A percentile compares a stretch with the other conserved stretches of the same genome.
Evolutionary conservation across 1,139 yeast species (phyloP).

Genomic region (Saccharomycopsis crataegensis): DNA sequence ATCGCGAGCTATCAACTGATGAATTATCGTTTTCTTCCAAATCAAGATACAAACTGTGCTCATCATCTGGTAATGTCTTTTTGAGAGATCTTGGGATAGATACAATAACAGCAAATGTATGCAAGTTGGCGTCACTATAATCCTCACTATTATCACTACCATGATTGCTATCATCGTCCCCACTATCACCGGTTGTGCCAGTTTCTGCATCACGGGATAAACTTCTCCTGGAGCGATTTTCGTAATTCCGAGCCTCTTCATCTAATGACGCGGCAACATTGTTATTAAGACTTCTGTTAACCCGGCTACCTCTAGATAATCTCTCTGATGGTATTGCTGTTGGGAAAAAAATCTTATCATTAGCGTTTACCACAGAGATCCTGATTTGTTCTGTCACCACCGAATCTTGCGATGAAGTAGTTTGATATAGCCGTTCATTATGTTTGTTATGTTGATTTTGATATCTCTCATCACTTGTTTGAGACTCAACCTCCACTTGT

Average conservation of each 20-base stretch:
- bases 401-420: neutral
- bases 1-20: neutral
- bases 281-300: constrained; percentile 5
- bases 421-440: neutral
- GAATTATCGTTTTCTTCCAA: neutral
- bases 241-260: constrained; percentile 5
- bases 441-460: neutral
- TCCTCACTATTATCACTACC: neutral
- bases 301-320: neutral
- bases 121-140: constrained; percentile 6
- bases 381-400: neutral
- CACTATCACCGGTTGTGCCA: neutral
- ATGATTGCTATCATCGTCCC: neutral
- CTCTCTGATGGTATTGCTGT: neutral
- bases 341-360: constrained; percentile 16
- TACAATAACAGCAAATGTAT: constrained; percentile 17
- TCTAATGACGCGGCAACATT: constrained; percentile 5
- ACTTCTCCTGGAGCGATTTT: constrained; percentile 1
- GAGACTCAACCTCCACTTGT: too few species aligned
- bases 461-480: neutral
- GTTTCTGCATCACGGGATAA: neutral
- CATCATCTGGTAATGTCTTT: too few species aligned
- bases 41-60: neutral
- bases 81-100: constrained; percentile 8
- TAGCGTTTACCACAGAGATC: constrained; percentile 11